Evolutionary conservation across 2,329 filamentous ascomycete species (phyloP).

Genomic region (Penicillium sp.): DNA sequence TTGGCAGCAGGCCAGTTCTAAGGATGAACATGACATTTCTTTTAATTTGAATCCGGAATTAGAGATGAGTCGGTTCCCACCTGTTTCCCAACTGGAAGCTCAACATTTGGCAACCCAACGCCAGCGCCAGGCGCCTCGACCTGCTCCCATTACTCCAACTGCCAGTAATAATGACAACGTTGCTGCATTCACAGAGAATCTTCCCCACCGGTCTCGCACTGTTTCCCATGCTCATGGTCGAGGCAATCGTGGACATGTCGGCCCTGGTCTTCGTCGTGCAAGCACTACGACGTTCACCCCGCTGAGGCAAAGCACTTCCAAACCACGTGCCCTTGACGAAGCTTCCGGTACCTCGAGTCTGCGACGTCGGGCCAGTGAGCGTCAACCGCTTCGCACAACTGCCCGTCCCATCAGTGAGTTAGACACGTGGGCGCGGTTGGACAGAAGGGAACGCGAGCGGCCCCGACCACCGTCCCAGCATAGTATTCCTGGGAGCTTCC

Average conservation of each 20-base stretch:
- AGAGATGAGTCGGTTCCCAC: conserved; percentile 35
- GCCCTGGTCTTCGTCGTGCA: conserved; percentile 17
- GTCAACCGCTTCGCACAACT: conserved; percentile 17
- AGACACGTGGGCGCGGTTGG: conserved; percentile 21
- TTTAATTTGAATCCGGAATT: conserved; percentile 19
- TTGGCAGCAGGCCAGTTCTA: conserved; percentile 1
- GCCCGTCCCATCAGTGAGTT: not conserved
- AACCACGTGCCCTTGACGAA: not conserved
- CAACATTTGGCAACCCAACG: conserved; percentile 30
- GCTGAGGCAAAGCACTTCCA: conserved; percentile 6
- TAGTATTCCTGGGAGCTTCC: conserved; percentile 28
- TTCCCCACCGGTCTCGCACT: conserved; percentile 9
- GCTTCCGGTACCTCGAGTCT: not conserved
- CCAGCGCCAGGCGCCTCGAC: conserved; percentile 2
- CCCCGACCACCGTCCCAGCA: conserved; percentile 8
- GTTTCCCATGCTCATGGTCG: not conserved
- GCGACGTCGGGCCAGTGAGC: conserved; percentile 33
- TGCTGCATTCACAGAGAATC: conserved; percentile 6
- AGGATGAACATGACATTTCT: conserved; percentile 3
- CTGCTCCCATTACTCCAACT: not conserved
- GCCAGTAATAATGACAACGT: not conserved
- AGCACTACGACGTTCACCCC: conserved; percentile 26
- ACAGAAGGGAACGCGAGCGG: conserved; percentile 19
- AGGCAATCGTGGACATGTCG: not conserved
- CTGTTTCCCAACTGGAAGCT: conserved; percentile 41